Percentiles rank a stretch among this genome's conserved stretches.
These are phyloP conservation scores for Pisolithus thermaeus DNA, from an alignment of 1,284 basidiomycete species.

Conservation along the genomic window DNA sequence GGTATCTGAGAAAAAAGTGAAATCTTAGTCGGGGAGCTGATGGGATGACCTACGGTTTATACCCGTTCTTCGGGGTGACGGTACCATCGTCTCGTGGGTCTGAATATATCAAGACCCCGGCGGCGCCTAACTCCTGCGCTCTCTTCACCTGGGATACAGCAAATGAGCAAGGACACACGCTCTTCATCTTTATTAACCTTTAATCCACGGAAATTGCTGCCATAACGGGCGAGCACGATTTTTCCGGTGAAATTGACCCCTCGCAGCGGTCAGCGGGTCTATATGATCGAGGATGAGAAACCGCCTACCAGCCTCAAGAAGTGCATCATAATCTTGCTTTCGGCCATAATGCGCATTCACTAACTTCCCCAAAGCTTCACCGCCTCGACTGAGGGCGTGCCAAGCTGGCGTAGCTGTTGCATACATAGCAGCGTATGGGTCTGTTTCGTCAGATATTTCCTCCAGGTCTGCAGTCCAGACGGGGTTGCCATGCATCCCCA, in stretches of 20 bases:
- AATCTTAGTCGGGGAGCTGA: constrained; percentile 3
- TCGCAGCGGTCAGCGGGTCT: constrained; percentile 9
- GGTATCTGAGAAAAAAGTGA: constrained; percentile 35
- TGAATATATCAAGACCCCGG: constrained; percentile 58
- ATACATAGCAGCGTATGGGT: constrained; percentile 44
- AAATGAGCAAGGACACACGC: background rate
- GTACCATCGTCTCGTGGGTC: constrained; percentile 74
- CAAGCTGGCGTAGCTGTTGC: constrained; percentile 38
- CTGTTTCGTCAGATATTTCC: constrained; percentile 42
- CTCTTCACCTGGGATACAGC: constrained; percentile 43
- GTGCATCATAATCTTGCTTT: constrained; percentile 39
- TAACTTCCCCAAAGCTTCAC: constrained; percentile 50
- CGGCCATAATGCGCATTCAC: constrained; percentile 66
- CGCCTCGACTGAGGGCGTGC: constrained; percentile 48
- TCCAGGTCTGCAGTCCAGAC: constrained; percentile 50
- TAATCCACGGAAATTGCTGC: constrained; percentile 64
- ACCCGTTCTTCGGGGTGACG: constrained; percentile 61
- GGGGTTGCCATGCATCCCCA: constrained; percentile 38
- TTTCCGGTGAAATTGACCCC: constrained; percentile 63
- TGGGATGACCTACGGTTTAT: constrained; percentile 34
- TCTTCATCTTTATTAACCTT: constrained; percentile 33
- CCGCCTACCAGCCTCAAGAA: constrained; percentile 23
- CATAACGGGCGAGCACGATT: constrained; percentile 68
- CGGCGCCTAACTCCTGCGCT: constrained; percentile 68
- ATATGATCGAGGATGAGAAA: background rate